Evolutionary conservation across 441 rosid genomes (phyloP).

Genomic region (Isatis lusitanica): DNA sequence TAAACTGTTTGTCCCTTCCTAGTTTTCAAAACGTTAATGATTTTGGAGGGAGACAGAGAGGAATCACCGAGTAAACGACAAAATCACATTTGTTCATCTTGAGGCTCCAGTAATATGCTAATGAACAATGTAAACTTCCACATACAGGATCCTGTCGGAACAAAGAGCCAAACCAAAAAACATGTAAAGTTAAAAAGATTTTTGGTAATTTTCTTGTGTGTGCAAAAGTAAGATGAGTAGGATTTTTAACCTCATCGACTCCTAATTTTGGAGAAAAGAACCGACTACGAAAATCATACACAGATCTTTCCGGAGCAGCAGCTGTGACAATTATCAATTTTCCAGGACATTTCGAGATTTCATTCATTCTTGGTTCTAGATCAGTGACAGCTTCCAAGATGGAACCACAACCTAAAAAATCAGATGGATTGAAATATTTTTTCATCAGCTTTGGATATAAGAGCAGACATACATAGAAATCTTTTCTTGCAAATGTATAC

Average conservation of each 20-base stretch:
- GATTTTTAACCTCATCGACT: conserved; percentile 45
- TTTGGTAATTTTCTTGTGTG: not conserved
- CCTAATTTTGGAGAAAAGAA: conserved; percentile 58
- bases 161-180: not conserved
- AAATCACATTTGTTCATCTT: conserved; percentile 59
- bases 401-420: conserved; percentile 54
- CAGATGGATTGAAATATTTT: not conserved
- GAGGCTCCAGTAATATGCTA: conserved; percentile 64
- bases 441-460: not conserved
- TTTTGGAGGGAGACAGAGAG: not conserved
- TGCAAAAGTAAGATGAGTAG: not conserved
- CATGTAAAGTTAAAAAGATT: not conserved
- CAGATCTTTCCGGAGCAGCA: conserved; percentile 51
- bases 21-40: not conserved
- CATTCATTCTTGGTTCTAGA: conserved; percentile 46
- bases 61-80: conserved; percentile 51
- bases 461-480: not conserved
- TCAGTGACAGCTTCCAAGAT: conserved; percentile 56
- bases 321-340: conserved; percentile 57
- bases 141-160: conserved; percentile 55
- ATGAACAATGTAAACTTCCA: conserved; percentile 68
- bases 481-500: not conserved
- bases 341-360: conserved; percentile 45
- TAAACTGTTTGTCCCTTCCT: not conserved
- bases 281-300: conserved; percentile 62